Percentiles rank a stretch among this genome's conserved stretches.
Conservation (phyloP, 352 stramenopile genomes). For the Pythium chondricola region DNA sequence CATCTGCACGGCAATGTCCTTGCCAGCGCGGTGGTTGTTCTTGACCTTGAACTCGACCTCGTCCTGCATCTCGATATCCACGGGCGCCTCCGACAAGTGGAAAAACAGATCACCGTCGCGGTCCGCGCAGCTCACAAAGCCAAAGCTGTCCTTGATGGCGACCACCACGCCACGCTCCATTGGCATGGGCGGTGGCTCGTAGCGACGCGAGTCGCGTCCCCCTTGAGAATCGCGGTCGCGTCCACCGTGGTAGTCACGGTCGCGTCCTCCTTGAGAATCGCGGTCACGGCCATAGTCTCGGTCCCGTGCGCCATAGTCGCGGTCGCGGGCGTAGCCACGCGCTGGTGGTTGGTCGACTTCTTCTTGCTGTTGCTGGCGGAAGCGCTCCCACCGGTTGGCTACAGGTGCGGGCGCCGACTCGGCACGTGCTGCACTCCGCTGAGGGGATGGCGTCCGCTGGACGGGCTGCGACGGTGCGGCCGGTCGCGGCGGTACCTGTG, state of each 20-base stretch:
- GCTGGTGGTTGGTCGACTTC: neutral
- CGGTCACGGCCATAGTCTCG: neutral
- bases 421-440: neutral
- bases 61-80: conserved; percentile 61
- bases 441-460: neutral
- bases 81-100: conserved; percentile 69
- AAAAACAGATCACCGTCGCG: conserved; percentile 76
- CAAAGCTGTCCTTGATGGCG: conserved; percentile 25
- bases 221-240: neutral
- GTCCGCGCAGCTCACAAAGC: conserved; percentile 43
- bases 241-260: neutral
- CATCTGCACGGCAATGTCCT: conserved; percentile 68
- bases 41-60: conserved; percentile 74
- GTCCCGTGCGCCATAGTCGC: neutral
- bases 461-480: neutral
- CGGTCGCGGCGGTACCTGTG: neutral
- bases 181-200: conserved; percentile 2
- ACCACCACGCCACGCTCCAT: conserved; percentile 22
- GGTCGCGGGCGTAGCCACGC: conserved; percentile 2
- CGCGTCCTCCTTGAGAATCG: neutral
- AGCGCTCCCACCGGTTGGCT: conserved; percentile 16
- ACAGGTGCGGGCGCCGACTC: conserved; percentile 6
- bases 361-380: conserved; percentile 13
- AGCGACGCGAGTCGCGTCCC: neutral
- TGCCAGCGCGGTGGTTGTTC: conserved; percentile 64